Base-by-base conservation (phyloP, 2,329 filamentous ascomycete genomes). In the Akanthomyces uredinophilus region DNA sequence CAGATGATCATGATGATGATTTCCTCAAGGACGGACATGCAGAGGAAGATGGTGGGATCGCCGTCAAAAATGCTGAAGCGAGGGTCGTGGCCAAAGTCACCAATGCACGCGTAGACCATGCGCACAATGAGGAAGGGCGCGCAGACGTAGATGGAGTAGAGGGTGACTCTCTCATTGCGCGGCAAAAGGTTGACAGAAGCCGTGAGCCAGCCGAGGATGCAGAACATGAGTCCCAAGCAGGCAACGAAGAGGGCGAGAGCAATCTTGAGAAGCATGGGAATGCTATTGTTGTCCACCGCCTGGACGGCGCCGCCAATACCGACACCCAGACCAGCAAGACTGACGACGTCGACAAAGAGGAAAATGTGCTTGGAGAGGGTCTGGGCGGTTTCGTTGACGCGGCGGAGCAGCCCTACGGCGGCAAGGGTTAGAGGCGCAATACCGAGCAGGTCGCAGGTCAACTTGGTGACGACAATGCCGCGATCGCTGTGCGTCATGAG, bases 381-480 rank as follows among this genome's bases (percentile, higher is more conserved):
- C 24, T 20, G 14, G 37, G 41, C 59, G 5, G 59, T 60, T 6
- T 56, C 50, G 43, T 63, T 57, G 35, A 65, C 62, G 47, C 63
- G 54, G 16, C 56, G 58, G 13, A 65, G 41, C 18, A 65, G 63
- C 3, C 58, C 64, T 20, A 65, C 62, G 29, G 43, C 50, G 18
- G 63, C 63, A 13, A 65, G 62, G 20, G 57, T 65, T 29, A 65
- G 56, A 20, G 64, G 64, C 14, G 64, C 64, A 14, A 65, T 60
- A 10, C 64, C 64, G 43, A 65, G 47, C 13, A 65, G 47, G 20
- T 65, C 64, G 60, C 64, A 65, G n/a, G 63, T 60, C 13, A 65
- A 60, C 35, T 62, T 63, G 22, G 64, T 49, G 18, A 64, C 53
- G 50, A 64, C 52, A 27, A 63, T 50, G 41, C 27, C 20, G 18